These are phyloP conservation scores for Coprinopsis marcescibilis DNA, from an alignment of 768 basidiomycete genomes.

Conservation along the genomic window DNA sequence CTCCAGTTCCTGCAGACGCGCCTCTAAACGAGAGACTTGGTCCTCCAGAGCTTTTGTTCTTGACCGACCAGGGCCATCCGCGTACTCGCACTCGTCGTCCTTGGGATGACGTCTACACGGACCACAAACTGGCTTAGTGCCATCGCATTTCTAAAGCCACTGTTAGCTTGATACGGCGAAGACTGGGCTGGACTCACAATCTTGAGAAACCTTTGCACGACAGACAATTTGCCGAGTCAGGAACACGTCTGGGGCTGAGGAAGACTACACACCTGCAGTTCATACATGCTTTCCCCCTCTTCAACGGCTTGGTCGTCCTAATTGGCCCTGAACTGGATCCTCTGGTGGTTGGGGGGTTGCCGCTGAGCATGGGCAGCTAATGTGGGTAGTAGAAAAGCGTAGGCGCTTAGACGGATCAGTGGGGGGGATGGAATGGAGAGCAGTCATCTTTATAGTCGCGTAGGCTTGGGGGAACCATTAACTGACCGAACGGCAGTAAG, in stretches of 20 bases:
- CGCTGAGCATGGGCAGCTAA: slow-evolving; percentile 34
- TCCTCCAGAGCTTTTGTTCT: slow-evolving; percentile 57
- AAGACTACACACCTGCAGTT: slow-evolving; percentile 40
- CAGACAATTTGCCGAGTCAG: background rate
- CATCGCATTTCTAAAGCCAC: slow-evolving; percentile 53
- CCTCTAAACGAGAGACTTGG: slow-evolving; percentile 47
- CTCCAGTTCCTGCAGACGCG: slow-evolving; percentile 52
- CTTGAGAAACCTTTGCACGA: background rate
- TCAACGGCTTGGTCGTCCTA: slow-evolving; percentile 36
- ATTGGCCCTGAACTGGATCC: slow-evolving; percentile 25
- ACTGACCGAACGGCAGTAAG: slow-evolving; percentile 2
- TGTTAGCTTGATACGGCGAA: background rate
- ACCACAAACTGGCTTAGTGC: slow-evolving; percentile 55
- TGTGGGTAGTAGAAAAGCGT: slow-evolving; percentile 17
- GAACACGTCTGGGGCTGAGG: background rate
- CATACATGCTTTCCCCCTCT: slow-evolving; percentile 50
- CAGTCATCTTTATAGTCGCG: slow-evolving; percentile 31
- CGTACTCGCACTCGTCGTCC: slow-evolving; percentile 66
- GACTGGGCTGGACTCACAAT: background rate
- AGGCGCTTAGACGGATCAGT: slow-evolving; percentile 33
- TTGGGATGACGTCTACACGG: slow-evolving; percentile 57
- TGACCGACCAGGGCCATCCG: slow-evolving; percentile 56
- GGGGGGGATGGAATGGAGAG: slow-evolving; percentile 17
- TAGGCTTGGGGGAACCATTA: background rate
- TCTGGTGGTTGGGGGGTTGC: slow-evolving; percentile 21